phyloP scores from a whole-genome alignment of 768 basidiomycete species.

The Lactarius akahatsu region DNA sequence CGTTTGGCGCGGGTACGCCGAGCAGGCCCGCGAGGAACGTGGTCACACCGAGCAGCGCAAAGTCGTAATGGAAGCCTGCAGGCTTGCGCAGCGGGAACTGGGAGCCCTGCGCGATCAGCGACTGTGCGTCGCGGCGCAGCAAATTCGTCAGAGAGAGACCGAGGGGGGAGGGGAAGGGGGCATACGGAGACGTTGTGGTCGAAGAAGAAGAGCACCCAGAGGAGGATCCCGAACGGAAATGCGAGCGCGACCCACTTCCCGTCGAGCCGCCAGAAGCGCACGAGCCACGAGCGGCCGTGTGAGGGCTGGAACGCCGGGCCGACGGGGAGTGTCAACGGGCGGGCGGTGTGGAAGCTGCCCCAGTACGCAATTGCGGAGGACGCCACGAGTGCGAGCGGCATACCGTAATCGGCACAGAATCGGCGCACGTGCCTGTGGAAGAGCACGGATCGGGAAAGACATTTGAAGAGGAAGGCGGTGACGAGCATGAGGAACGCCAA shows the following conservation, averaged over 20 bases:
- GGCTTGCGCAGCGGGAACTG: slow-evolving; percentile 90
- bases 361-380: slow-evolving; percentile 80
- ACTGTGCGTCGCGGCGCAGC: slow-evolving; percentile 44
- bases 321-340: slow-evolving; percentile 66
- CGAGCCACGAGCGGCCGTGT: slow-evolving; percentile 75
- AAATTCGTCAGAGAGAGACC: not conserved
- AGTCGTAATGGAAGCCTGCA: slow-evolving; percentile 83
- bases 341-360: slow-evolving; percentile 66
- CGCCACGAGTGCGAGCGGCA: slow-evolving; percentile 83
- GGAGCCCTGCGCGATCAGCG: slow-evolving; percentile 87
- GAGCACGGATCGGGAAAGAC: slow-evolving; percentile 57
- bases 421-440: slow-evolving; percentile 74
- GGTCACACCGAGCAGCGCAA: slow-evolving; percentile 86
- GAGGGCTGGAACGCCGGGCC: slow-evolving; percentile 69
- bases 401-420: slow-evolving; percentile 84
- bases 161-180: slow-evolving; percentile 11
- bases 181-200: slow-evolving; percentile 91
- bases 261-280: slow-evolving; percentile 85
- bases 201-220: slow-evolving; percentile 94
- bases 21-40: slow-evolving; percentile 88
- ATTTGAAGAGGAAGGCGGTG: slow-evolving; percentile 70
- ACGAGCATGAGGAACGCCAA: slow-evolving; percentile 78
- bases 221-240: slow-evolving; percentile 81
- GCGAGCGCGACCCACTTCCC: slow-evolving; percentile 89
- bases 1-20: slow-evolving; percentile 85